Evolutionary conservation across 208 protist species (phyloP), one percentile per base, ranked within the genome.

Genomic region (Acanthamoeba royreba): DNA sequence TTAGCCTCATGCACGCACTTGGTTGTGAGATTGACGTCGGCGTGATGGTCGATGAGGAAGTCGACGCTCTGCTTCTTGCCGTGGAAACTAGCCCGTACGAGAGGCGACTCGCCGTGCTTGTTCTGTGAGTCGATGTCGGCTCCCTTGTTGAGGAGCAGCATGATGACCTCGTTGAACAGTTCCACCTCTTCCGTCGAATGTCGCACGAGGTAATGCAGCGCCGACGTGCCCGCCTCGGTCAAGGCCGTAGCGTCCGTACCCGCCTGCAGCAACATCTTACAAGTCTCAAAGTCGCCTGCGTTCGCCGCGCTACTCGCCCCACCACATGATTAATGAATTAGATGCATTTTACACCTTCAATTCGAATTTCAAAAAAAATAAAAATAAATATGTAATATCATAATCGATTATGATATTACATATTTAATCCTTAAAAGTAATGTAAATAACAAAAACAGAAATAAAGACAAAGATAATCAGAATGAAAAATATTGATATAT

Each of bases 201-300:
- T n/a, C 94, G 92, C 25, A 94, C 95, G 81, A 96, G 94, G 72
- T 95, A 95, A 42, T 96, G 95, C 33, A 96, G 33, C 2, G 94
- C 58, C 35, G 93, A 92, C 0, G 87, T 92, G 55, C 87, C 87
- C 15, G 87, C 87, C 28, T 92, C 87, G 0, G 87, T 92, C 17
- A 79, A 58, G 19, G 87, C 87, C 35, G 38, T 55, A 13, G 87
- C 55, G 40, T 92, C 87, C 3, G 87, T 58, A 25, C 87, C 87
- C n/a, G 42, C 58, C 87, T 45, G 4, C 87, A 92, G 40, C 87
- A 92, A 74, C 2, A 92, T 45, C 28, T 45, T 46, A 31, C 87
- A 92, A 31, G 38, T 74, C 55, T 92, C 58, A 17, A 77, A 77
- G 38, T 92, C 43, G 40, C 87, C 87, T 13, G 55, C 38, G 40